Evolutionary conservation across 257 asterid genomes (phyloP).

Genomic region (Avicennia marina): DNA sequence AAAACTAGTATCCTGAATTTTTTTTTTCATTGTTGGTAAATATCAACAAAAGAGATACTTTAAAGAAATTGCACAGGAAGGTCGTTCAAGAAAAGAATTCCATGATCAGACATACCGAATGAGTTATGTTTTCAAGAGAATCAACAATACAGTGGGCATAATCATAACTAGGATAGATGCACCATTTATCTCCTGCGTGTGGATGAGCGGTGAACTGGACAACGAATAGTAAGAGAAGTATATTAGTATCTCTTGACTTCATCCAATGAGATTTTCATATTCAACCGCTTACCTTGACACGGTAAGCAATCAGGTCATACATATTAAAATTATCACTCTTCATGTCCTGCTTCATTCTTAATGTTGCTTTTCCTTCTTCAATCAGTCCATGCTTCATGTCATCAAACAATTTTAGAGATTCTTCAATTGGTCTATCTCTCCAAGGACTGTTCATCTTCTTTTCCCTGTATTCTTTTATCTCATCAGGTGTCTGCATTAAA

Average conservation of each 20-base stretch:
- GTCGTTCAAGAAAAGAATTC: not conserved
- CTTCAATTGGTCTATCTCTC: constrained; percentile 86
- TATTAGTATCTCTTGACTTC: constrained; percentile 17
- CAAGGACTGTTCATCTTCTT: constrained; percentile 92
- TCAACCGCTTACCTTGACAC: constrained; percentile 65
- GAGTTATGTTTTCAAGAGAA: constrained; percentile 91
- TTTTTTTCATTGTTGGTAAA: too few species aligned
- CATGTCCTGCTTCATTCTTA: constrained; percentile 98
- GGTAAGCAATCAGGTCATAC: constrained; percentile 95
- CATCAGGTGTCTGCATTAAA: constrained; percentile 69
- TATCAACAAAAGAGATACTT: not conserved
- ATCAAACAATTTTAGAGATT: constrained; percentile 73
- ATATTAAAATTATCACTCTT: constrained; percentile 91
- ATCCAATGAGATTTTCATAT: not conserved
- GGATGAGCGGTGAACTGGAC: constrained; percentile 96
- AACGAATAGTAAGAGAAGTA: constrained; percentile 15
- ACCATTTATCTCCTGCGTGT: constrained; percentile 98
- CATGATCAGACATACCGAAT: constrained; percentile 58
- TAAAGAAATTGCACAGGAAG: not conserved
- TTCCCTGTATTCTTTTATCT: constrained; percentile 86
- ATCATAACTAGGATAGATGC: constrained; percentile 98
- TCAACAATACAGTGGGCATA: constrained; percentile 93
- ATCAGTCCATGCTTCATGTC: constrained; percentile 81
- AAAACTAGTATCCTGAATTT: too few species aligned
- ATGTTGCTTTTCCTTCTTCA: constrained; percentile 90